phyloP scores from a whole-genome alignment of 2,329 filamentous ascomycete genomes.

The Daldinia sp. region DNA sequence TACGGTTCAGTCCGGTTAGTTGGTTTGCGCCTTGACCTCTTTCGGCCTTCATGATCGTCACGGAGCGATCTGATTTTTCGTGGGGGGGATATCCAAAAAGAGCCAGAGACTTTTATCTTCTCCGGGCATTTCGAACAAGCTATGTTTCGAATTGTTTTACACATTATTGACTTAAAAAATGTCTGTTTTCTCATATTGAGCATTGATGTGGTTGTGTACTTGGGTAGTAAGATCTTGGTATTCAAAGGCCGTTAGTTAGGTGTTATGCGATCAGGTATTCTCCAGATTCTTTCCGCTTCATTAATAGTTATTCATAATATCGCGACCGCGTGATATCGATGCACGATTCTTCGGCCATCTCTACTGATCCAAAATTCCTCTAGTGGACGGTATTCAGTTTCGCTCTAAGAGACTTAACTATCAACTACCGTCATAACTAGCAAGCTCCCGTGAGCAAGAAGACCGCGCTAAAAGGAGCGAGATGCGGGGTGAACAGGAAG shows the following conservation, averaged over 20 bases:
- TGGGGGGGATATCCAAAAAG: conserved; percentile 25
- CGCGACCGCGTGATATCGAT: conserved; percentile 10
- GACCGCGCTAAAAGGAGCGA: conserved; percentile 11
- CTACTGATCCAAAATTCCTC: background rate
- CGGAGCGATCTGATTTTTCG: conserved; percentile 30
- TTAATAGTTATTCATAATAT: background rate
- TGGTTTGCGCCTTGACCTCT: conserved; percentile 29
- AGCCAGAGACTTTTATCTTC: conserved; percentile 14
- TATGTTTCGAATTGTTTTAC: conserved; percentile 38
- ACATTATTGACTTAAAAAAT: background rate
- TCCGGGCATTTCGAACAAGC: conserved; percentile 33
- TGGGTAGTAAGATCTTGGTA: background rate
- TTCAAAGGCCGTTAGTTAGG: background rate
- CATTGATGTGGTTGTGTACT: background rate
- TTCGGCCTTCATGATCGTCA: conserved; percentile 31
- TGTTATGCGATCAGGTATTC: background rate
- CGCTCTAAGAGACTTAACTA: conserved; percentile 7
- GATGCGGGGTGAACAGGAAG: conserved; percentile 11
- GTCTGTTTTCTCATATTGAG: background rate
- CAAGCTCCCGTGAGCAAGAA: conserved; percentile 13
- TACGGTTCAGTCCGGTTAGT: conserved; percentile 13
- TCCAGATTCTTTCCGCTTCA: background rate
- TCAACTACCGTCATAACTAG: conserved; percentile 6
- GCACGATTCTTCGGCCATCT: conserved; percentile 6
- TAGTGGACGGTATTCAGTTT: conserved; percentile 2